Base-by-base conservation (phyloP, 140 eudicot genomes). In the Ambrosia hybrid region DNA sequence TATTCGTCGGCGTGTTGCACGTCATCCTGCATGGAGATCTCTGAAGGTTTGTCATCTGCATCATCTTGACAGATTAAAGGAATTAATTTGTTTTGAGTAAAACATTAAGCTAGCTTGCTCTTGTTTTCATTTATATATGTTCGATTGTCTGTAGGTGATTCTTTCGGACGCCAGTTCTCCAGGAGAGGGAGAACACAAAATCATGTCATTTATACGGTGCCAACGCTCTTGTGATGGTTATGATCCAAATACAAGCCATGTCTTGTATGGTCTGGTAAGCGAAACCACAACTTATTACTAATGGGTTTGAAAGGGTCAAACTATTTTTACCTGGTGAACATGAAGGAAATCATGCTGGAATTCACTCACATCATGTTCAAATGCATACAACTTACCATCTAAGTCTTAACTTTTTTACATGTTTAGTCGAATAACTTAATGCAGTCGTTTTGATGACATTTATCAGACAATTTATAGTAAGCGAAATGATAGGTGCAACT, bases 121-220 rank as follows among this genome's bases (percentile, higher is more conserved):
- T 13, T 46, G 58, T 14, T 5, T 45, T 21, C 30, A 21, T 21
- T 21, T 72, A 6, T 6, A 30, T 45, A 37, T 57, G 58, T 68
- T 51, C 2, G 26, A 39, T 14, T 9, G 56, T 57, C 0, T 75
- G 4, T 69, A 90, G 95, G 95, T 90, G 16, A 81, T 90, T 36
- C 68, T 90, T 0, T 90, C 96, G 0, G 95, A 85, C 67, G 86
- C 89, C 0, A 87, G 66, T 80, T 86, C 85, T 6, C 91, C 89
- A 16, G 95, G 96, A 48, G 96, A 90, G 67, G 95, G 96, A 13
- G 96, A 90, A 38, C 96, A 90, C 26, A 90, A 87, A 51, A 87
- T 90, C 0, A 81, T 87, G 89, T 87, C 95, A 0, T 90, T 87
- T 46, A 74, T 87, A 21, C 78, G 91, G 21, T 80, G 77, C 7